A percentile compares a stretch with the other conserved stretches of the same genome.
These are phyloP conservation scores for Periconia sp. DNA, from an alignment of 2,329 filamentous ascomycete species.

Conservation along the genomic window DNA sequence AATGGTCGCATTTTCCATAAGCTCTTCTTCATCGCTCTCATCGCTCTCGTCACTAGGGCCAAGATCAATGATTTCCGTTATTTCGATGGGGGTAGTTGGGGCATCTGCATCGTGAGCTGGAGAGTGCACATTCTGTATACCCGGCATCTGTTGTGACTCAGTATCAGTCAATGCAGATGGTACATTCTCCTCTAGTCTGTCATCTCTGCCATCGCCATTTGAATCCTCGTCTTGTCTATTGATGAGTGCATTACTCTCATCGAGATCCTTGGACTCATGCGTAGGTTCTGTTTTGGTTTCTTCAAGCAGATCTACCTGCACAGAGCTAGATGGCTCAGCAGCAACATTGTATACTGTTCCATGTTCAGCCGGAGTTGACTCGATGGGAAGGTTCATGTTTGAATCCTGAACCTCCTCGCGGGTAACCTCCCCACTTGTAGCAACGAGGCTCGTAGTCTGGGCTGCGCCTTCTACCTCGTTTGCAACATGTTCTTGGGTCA, in stretches of 20 bases:
- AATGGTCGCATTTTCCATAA: not conserved
- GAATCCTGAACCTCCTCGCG: not conserved
- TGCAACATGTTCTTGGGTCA: not conserved
- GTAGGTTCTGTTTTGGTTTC: not conserved
- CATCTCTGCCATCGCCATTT: too few relatives aligned
- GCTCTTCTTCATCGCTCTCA: not conserved
- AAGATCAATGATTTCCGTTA: conserved; percentile 24
- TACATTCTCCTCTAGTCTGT: too few relatives aligned
- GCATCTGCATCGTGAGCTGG: too few relatives aligned
- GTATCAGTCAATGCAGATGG: not conserved
- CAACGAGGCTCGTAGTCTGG: not conserved
- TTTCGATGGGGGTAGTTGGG: not conserved
- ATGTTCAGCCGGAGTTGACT: not conserved
- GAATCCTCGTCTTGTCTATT: not conserved
- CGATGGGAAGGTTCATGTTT: not conserved
- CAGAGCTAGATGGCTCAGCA: conserved; percentile 15
- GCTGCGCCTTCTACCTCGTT: not conserved
- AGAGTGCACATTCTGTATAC: not conserved
- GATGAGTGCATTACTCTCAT: not conserved
- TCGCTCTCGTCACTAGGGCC: conserved; percentile 14
- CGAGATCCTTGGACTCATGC: not conserved
- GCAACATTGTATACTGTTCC: conserved; percentile 9
- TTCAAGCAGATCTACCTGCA: conserved; percentile 2
- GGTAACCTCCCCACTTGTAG: not conserved
- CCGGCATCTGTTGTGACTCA: not conserved